Evolutionary conservation across 139 green algal species (phyloP).

Genomic region (Picochlorum sp.): DNA sequence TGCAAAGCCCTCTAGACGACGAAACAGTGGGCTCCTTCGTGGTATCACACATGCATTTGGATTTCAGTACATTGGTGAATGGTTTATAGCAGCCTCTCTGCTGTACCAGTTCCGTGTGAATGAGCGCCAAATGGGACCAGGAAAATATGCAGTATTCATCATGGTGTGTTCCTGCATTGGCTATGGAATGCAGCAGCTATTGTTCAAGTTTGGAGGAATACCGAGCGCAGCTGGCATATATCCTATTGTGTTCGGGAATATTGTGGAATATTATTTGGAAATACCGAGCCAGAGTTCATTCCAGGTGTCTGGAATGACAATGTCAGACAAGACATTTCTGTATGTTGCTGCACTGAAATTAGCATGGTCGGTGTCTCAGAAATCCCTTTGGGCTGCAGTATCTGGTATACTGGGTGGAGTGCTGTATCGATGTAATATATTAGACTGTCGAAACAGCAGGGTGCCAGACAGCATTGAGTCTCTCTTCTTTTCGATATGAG

Average conservation of each 20-base stretch:
- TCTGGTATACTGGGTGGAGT: constrained; percentile 40
- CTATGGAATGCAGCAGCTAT: constrained; percentile 29
- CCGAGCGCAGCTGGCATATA: constrained; percentile 28
- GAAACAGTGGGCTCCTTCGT: constrained; percentile 13
- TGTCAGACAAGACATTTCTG: constrained; percentile 59
- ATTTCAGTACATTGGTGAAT: constrained; percentile 41
- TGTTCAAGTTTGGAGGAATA: background rate
- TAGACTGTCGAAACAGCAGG: constrained; percentile 20
- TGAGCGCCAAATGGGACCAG: constrained; percentile 38
- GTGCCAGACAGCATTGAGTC: background rate
- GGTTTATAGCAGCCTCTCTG: constrained; percentile 38
- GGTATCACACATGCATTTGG: constrained; percentile 19
- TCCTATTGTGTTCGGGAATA: constrained; percentile 49
- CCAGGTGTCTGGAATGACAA: constrained; percentile 38
- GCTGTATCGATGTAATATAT: constrained; percentile 46
- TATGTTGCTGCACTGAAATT: constrained; percentile 60
- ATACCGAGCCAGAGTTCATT: constrained; percentile 44
- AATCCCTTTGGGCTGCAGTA: constrained; percentile 20
- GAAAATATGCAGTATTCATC: constrained; percentile 48
- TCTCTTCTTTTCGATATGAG: background rate
- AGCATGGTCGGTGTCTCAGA: constrained; percentile 28
- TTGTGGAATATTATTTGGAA: constrained; percentile 47
- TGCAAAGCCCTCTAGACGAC: constrained; percentile 17
- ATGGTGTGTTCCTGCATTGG: constrained; percentile 13
- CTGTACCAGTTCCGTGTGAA: constrained; percentile 56